phyloP scores from a whole-genome alignment of 306 rosid species.

The Quercus alba region DNA sequence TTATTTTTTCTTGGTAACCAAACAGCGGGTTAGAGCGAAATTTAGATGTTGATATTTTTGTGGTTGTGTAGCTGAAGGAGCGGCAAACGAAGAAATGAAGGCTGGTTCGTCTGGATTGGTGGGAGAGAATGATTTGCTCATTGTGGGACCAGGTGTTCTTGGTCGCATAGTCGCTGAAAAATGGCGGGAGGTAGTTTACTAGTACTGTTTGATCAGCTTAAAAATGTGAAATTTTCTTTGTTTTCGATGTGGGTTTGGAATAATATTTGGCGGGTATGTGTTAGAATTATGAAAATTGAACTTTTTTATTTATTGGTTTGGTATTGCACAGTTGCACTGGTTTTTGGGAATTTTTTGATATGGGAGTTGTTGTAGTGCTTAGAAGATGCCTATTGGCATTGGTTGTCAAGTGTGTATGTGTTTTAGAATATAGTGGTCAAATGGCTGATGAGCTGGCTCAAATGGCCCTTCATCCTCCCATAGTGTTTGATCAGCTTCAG shows the following conservation, averaged over 20 bases:
- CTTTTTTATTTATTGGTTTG: background rate
- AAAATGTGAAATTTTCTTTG: background rate
- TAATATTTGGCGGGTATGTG: background rate
- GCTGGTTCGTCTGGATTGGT: conserved; percentile 37
- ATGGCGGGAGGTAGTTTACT: conserved; percentile 70
- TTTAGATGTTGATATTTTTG: background rate
- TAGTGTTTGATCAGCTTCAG: background rate
- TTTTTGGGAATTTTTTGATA: background rate
- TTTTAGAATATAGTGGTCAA: background rate
- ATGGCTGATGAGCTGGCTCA: no score
- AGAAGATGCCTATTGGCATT: background rate
- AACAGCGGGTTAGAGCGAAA: background rate
- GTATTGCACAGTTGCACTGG: background rate
- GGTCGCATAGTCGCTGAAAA: conserved; percentile 84
- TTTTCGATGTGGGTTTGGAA: background rate
- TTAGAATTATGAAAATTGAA: background rate
- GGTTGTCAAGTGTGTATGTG: background rate
- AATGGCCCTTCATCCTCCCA: no score
- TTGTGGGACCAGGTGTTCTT: conserved; percentile 94
- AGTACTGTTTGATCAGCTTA: background rate
- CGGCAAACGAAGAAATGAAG: conserved; percentile 38
- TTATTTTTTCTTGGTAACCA: background rate
- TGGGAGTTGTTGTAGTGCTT: background rate
- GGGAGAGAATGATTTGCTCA: conserved; percentile 60
- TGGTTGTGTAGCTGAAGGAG: conserved; percentile 30